Evolutionary conservation across 2,329 filamentous ascomycete species (phyloP).

Genomic region (Zymoseptoria tritici): DNA sequence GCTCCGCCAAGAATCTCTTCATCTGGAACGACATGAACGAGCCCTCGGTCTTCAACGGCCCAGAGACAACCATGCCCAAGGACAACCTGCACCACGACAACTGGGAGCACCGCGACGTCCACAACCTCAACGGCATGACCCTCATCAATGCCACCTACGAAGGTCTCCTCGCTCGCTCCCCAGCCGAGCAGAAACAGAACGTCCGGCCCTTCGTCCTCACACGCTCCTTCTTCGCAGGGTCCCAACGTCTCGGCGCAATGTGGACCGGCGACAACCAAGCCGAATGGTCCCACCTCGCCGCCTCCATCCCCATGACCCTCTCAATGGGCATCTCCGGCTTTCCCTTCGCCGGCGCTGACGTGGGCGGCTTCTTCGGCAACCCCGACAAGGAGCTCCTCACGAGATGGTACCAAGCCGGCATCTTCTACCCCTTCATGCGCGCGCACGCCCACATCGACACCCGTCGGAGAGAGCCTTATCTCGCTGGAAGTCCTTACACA

Average conservation of each 20-base stretch:
- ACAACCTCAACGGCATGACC: constrained; percentile 93
- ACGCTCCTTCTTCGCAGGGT: constrained; percentile 83
- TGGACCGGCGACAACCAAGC: constrained; percentile 99
- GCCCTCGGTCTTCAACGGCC: constrained; percentile 96
- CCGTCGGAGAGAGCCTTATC: constrained; percentile 85
- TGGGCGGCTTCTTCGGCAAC: constrained; percentile 97
- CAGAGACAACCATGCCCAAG: constrained; percentile 97
- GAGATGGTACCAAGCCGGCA: constrained; percentile 93
- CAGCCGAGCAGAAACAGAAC: constrained; percentile 57
- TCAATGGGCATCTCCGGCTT: constrained; percentile 89
- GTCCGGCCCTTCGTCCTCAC: constrained; percentile 83
- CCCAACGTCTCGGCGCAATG: constrained; percentile 86
- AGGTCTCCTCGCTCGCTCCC: constrained; percentile 74
- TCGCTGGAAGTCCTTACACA: constrained; percentile 76
- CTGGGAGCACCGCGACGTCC: constrained; percentile 95
- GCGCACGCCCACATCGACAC: constrained; percentile 96
- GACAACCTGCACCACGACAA: constrained; percentile 86
- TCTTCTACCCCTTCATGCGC: constrained; percentile 97
- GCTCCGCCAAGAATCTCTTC: constrained; percentile 77
- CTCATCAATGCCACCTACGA: constrained; percentile 91
- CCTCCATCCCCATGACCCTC: constrained; percentile 84
- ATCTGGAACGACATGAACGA: constrained; percentile 99
- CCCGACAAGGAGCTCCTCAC: constrained; percentile 85
- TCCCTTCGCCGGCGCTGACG: constrained; percentile 90
- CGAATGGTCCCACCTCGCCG: constrained; percentile 82